Evolutionary conservation across 2,329 filamentous ascomycete genomes (phyloP), one percentile per base, ranked within the genome.

Genomic region (Tothia fuscella): DNA sequence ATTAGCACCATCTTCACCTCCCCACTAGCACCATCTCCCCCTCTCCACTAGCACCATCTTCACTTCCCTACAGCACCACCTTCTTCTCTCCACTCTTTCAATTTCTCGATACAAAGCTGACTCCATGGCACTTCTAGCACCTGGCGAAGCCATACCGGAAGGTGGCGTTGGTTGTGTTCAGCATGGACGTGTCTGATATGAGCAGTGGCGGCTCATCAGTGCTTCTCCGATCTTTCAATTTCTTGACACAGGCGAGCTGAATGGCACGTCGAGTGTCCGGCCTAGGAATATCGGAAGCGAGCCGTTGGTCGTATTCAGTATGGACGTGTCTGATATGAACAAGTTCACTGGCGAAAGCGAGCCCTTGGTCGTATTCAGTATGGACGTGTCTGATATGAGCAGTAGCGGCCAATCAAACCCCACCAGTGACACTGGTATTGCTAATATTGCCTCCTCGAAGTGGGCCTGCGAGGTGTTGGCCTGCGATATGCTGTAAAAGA

Each of bases 21-120:
- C n/a, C n/a, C n/a, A n/a, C n/a, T n/a, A n/a, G n/a, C n/a, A n/a
- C n/a, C n/a, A n/a, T n/a, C n/a, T n/a, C n/a, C n/a, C n/a, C n/a
- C n/a, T n/a, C n/a, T n/a, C n/a, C n/a, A n/a, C n/a, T n/a, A n/a
- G n/a, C n/a, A n/a, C n/a, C n/a, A n/a, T n/a, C n/a, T n/a, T n/a
- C n/a, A n/a, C n/a, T n/a, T n/a, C n/a, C n/a, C n/a, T n/a, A n/a
- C n/a, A n/a, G n/a, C n/a, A n/a, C n/a, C n/a, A n/a, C n/a, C n/a
- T n/a, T n/a, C n/a, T n/a, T n/a, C n/a, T 45, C 74, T 66, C 76
- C 76, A 80, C 53, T 75, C 68, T 39, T 75, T 68, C 33, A 80
- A 58, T 51, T 71, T 74, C 17, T 67, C 63, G 19, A 79, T 58
- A 35, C 68, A n/a, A 72, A 4, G 62, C 58, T 39, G 70, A 66